Conservation (phyloP, 768 basidiomycete genomes). For the Paxillus involutus region DNA sequence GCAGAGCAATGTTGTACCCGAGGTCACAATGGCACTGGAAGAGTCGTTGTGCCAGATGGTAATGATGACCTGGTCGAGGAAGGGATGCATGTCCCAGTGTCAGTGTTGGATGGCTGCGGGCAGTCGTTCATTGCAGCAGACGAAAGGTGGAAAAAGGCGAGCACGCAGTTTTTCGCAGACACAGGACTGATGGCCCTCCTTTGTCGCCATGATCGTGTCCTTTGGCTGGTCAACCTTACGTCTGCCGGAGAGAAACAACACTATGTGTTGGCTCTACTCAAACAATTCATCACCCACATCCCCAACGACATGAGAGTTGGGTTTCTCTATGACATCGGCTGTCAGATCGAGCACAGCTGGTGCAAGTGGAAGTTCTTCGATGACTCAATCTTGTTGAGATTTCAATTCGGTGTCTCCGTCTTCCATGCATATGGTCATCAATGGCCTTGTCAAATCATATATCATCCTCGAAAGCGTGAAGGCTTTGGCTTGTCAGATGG, state of each 20-base stretch:
- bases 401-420: conserved; percentile 26
- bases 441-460: conserved; percentile 33
- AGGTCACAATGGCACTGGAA: neutral
- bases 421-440: conserved; percentile 37
- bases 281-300: neutral
- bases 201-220: too few species aligned
- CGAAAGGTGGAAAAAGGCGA: neutral
- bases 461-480: conserved; percentile 31
- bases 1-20: neutral
- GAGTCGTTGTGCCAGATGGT: too few species aligned
- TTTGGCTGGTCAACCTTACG: too few species aligned
- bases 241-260: too few species aligned
- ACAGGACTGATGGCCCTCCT: too few species aligned
- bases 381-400: neutral
- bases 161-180: too few species aligned
- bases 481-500: conserved; percentile 39
- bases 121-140: conserved; percentile 2
- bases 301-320: conserved; percentile 2
- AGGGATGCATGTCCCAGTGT: conserved; percentile 25
- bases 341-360: conserved; percentile 3
- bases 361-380: conserved; percentile 4
- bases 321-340: conserved; percentile 5
- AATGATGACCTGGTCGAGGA: conserved; percentile 12
- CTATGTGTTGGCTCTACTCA: too few species aligned
- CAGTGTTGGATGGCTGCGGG: conserved; percentile 32